Evolutionary conservation across 768 basidiomycete species (phyloP), one percentile per base, ranked within the genome.

Genomic region (Fomitopsis serialis): DNA sequence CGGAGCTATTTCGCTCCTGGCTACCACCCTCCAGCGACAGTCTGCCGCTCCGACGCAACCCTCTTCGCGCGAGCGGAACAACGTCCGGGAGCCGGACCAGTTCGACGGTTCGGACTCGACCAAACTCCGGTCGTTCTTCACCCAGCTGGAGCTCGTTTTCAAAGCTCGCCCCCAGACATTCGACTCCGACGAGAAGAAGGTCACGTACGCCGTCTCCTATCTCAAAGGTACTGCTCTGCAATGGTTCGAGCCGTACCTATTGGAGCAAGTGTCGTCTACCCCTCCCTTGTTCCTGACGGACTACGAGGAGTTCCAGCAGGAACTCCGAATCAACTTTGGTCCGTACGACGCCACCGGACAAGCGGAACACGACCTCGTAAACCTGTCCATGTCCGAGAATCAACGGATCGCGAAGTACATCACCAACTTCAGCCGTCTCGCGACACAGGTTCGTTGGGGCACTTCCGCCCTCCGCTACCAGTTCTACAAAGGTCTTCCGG

Each of bases 371-470:
- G 51, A 52, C 32, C 51, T 52, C 34, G 43, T 44, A 37, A 56
- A 48, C 45, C 40, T 48, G 36, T 36, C 17, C 3, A 47, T 45
- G 48, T 34, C 27, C 2, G 32, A 48, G 29, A 60, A 46, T n/a
- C 29, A 32, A 13, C 56, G 24, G 15, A 62, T 52, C 10, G 57
- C 58, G 13, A 53, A 48, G 43, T 58, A 58, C 46, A 54, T 54
- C 24, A 36, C 57, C 10, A 15, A 55, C 17, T 61, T 60, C 42
- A 58, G 54, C 34, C 2, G 36, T 10, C 51, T 57, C 1, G 48
- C 59, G 0, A 12, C 50, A 35, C 23, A 48, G 46, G 48, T 35
- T 10, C 24, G 52, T n/a, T 48, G 59, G 58, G 32, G 43, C 36
- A 37, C 48, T 13, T 42, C 44, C 8, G 49, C 53, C 1, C 54